Evolutionary conservation across 2,329 filamentous ascomycete genomes (phyloP), one percentile per base, ranked within the genome.

Genomic region (Tricladium varicosporioides): DNA sequence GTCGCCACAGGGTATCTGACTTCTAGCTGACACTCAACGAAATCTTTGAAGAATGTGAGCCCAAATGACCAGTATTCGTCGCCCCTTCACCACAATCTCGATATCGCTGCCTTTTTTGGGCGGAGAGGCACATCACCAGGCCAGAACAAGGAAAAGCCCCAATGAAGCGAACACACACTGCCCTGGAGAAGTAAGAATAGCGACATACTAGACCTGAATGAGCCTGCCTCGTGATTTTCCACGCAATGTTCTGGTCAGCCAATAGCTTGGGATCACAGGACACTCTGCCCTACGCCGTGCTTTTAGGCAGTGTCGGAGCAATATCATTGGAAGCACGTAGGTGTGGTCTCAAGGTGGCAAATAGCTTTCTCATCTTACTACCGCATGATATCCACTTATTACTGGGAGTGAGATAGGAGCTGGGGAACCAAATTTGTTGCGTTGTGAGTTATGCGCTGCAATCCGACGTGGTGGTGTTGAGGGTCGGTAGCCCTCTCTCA

Each of bases 211-310:
- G 47, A 15, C 61, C 48, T 18, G 40, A 52, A 59, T 19, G 27
- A 53, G 51, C 5, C n/a, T 50, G 42, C 61, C 63, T 65, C 63
- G 63, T 65, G 63, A 65, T 65, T 60, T 22, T 59, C 49, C 42
- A 51, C 50, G 45, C 60, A 57, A 44, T 53, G 45, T 47, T 19
- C 42, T 42, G 15, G 42, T 49, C 60, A 58, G 54, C 62, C 62
- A 64, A 64, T 64, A 54, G 57, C 55, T 56, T 40, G 49, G 54
- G 60, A 51, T 64, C 62, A 62, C 62, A 55, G 58, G 62, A 54
- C 59, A 58, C 57, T 27, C 54, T 54, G 45, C 51, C 54, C 48
- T 58, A 51, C 48, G 53, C 31, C 47, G 57, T 53, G 11, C 52
- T 27, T 58, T 62, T 59, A 60, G 60, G 58, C 62, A 62, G 48